phyloP scores from a whole-genome alignment of 1,284 basidiomycete species.

The Ganoderma multipileum region DNA sequence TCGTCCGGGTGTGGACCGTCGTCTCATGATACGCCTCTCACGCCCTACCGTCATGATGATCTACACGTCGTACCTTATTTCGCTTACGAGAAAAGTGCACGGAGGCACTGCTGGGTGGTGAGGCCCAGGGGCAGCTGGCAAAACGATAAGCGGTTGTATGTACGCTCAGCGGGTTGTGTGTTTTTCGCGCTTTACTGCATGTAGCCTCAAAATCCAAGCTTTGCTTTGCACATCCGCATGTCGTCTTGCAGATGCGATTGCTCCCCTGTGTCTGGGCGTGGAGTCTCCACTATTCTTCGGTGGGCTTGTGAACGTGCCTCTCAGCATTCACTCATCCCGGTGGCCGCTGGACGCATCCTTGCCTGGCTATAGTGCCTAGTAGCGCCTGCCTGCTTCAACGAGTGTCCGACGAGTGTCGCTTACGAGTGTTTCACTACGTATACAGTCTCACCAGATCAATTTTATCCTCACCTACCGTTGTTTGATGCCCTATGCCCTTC shows the following conservation, averaged over 20 bases:
- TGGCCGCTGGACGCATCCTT: no score
- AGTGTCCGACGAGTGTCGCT: no score
- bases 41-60: constrained; percentile 4
- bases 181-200: constrained; percentile 34
- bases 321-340: no score
- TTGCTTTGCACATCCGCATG: constrained; percentile 26
- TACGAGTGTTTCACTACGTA: no score
- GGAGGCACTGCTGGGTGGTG: constrained; percentile 29
- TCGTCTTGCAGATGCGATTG: neutral
- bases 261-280: neutral
- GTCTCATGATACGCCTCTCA: constrained; percentile 57
- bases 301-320: no score
- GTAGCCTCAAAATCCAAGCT: constrained; percentile 38
- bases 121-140: constrained; percentile 18
- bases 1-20: constrained; percentile 93
- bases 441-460: no score
- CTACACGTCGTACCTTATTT: constrained; percentile 21
- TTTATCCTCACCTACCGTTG: no score
- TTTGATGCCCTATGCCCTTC: no score
- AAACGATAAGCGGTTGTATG: constrained; percentile 26
- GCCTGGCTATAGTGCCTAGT: no score
- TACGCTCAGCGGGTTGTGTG: constrained; percentile 32
- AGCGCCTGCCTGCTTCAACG: no score
- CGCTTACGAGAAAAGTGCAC: constrained; percentile 31
- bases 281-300: no score